Conservation (phyloP, 2,329 filamentous ascomycete genomes). For the Fusarium poae region DNA sequence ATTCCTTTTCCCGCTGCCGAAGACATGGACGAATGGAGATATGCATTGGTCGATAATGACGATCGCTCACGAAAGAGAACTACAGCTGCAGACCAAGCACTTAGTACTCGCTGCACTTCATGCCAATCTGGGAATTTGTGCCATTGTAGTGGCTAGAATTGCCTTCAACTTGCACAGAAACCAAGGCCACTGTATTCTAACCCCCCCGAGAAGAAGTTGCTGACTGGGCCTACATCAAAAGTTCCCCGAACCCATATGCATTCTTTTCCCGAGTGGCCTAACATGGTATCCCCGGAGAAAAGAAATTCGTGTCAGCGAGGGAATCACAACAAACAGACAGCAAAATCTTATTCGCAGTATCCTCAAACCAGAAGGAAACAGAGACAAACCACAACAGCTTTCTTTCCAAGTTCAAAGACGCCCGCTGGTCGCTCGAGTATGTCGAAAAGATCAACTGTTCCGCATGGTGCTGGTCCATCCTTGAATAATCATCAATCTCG, state of each 20-base stretch:
- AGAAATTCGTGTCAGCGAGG: conserved; percentile 4
- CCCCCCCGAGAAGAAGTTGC: not conserved
- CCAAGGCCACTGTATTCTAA: conserved; percentile 15
- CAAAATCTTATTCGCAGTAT: not conserved
- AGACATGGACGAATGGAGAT: conserved; percentile 53
- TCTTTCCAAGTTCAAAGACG: conserved; percentile 29
- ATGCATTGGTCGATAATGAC: conserved; percentile 52
- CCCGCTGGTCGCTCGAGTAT: conserved; percentile 2
- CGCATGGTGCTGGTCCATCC: not conserved
- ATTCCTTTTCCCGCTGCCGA: conserved; percentile 51
- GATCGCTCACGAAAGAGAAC: conserved; percentile 42
- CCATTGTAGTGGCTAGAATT: conserved; percentile 40
- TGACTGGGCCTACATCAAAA: conserved; percentile 29
- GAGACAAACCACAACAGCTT: conserved; percentile 13
- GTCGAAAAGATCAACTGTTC: not conserved
- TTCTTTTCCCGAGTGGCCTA: conserved; percentile 34
- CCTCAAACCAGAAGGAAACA: not conserved
- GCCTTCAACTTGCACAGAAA: conserved; percentile 39
- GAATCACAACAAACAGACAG: not conserved
- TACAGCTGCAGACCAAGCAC: conserved; percentile 16
- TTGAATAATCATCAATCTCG: not conserved
- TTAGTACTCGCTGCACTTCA: conserved; percentile 45
- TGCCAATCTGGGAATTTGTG: conserved; percentile 48
- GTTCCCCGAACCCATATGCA: conserved; percentile 21
- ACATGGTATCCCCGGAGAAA: conserved; percentile 1